Conservation (phyloP, 169 alveolate genomes). For the Eimeria maxima region DNA sequence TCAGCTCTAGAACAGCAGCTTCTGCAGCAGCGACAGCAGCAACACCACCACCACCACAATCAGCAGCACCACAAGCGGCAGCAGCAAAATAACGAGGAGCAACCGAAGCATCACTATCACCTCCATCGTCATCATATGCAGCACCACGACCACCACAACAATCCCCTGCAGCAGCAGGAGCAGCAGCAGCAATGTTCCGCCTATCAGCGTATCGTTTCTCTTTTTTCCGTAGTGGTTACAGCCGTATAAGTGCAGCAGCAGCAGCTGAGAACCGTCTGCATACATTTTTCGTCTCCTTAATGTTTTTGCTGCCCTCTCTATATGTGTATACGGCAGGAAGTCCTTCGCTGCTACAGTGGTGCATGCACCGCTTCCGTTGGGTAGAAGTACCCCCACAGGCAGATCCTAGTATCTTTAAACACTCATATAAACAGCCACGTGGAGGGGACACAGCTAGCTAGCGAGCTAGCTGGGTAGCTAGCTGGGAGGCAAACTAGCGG, state of each 20-base stretch:
- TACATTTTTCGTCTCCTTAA: constrained; percentile 3
- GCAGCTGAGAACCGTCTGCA: background rate
- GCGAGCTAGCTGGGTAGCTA: no score
- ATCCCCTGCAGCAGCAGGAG: no score
- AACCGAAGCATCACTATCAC: no score
- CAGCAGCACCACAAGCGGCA: background rate
- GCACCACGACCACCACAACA: no score
- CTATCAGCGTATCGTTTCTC: background rate
- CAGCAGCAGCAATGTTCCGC: background rate
- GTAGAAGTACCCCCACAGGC: constrained; percentile 45
- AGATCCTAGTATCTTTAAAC: background rate
- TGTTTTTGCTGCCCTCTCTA: constrained; percentile 26
- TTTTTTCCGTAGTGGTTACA: constrained; percentile 6
- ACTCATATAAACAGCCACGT: background rate
- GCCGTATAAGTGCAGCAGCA: background rate
- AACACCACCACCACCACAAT: background rate
- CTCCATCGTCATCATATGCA: no score
- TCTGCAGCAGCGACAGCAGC: constrained; percentile 11
- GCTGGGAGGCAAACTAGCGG: no score
- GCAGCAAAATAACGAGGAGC: background rate
- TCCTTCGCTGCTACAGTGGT: constrained; percentile 3
- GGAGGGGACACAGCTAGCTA: constrained; percentile 18
- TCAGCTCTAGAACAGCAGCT: background rate
- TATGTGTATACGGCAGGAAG: constrained; percentile 11
- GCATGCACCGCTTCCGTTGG: constrained; percentile 60